Evolutionary conservation across 371 early-diverging fungal genomes (phyloP), one percentile per base, ranked within the genome.

Genomic region (Thermomucor indicae-seudaticae): DNA sequence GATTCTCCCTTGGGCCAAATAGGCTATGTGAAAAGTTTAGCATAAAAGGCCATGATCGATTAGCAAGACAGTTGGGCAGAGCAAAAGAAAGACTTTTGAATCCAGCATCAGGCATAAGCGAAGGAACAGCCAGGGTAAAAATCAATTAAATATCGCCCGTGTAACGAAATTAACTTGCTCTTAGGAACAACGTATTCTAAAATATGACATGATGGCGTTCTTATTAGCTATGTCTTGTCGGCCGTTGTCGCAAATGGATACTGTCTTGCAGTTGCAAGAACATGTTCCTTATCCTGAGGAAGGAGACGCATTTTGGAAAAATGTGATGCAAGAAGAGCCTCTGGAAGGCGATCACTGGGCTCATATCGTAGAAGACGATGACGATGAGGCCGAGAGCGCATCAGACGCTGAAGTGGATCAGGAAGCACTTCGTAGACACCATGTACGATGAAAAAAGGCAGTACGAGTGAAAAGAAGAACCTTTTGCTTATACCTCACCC

Each of bases 291-390:
- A 4, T n/a, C n/a, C n/a, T n/a, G 40, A 24, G 31, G 7, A n/a
- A 6, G 42, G 22, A 27, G 35, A 23, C 24, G 29, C 44, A 0
- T 40, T 46, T 16, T 70, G 70, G 70, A 42, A 50, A 14, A 47
- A 57, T 11, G 42, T 62, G 7, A 27, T 70, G 4, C 29, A 42
- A 12, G 66, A 70, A 14, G 63, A 63, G 17, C 70, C 70, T 5
- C 44, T 65, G 19, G 47, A 60, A 27, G 70, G 70, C 0, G 65
- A 65, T 51, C 70, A 70, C 39, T 70, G 70, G 70, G 27, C 58
- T 23, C 51, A 51, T 14, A 57, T 53, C 53, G n/a, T 41, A 6
- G 52, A 52, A 10, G 43, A 31, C 3, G 67, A 60, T 27, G 53
- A 55, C 12, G 27, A 46, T n/a, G 31, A 25, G 32, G 41, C 25